Evolutionary conservation across 2,329 filamentous ascomycete species (phyloP), one percentile per base, ranked within the genome.

Genomic region (Hirsutella thompsonii): DNA sequence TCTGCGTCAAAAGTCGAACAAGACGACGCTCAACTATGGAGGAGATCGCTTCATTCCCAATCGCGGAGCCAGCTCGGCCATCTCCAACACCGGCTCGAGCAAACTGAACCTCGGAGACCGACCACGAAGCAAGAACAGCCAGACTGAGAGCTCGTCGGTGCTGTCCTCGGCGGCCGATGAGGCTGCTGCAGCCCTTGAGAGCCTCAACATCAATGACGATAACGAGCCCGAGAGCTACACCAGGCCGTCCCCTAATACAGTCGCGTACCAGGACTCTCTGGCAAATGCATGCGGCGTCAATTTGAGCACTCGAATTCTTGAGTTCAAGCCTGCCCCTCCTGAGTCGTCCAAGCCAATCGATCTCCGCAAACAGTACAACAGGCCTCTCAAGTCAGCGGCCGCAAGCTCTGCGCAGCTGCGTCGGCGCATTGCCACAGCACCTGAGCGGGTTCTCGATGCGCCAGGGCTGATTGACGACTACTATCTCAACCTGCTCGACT

Each of bases 331-430:
- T 41, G 88, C 90, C 2, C 78, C 92, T n/a, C 92, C 92, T 4
- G 92, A 96, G 68, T 96, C 92, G 6, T 94, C 89, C 28, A 95
- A 94, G 74, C 92, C 92, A 29, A 94, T 98, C 57, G 92, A 98
- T 60, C 81, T 98, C 47, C 83, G 92, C 44, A 86, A 92, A 47
- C 92, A 98, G 62, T 98, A 98, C 76, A 98, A 96, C 72, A 81
- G 92, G 46, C 92, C 92, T 29, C 74, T 98, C 47, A 95, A 87
- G 72, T 70, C 84, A 18, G 72, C 81, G 46, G 80, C 70, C 47
- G 70, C 82, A 20, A 72, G 75, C 54, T 81, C 86, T 38, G 86
- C 89, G 26, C 88, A 95, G 62, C 88, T 88, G 64, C 81, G 89
- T 49, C 84, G 92, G 47, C 85, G 90, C 53, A 87, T 98, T 44